phyloP scores from a whole-genome alignment of 768 basidiomycete species.

The Leccinum imitatum region DNA sequence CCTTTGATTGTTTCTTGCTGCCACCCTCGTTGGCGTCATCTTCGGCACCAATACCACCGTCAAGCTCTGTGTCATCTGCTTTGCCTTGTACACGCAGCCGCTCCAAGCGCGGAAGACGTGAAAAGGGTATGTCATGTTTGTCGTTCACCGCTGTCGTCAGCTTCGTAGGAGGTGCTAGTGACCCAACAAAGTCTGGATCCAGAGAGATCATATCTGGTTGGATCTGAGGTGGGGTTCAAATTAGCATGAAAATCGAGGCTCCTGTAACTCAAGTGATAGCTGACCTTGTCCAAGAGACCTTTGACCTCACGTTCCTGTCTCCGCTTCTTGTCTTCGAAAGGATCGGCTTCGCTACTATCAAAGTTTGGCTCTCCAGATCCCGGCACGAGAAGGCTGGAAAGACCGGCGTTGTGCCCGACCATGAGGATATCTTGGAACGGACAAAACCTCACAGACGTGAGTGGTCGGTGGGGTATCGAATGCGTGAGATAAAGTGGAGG shows the following conservation, averaged over 20 bases:
- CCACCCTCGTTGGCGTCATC: slow-evolving; percentile 37
- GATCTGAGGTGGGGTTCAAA: slow-evolving; percentile 47
- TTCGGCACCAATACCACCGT: slow-evolving; percentile 33
- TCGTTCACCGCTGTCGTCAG: slow-evolving; percentile 51
- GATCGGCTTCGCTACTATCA: slow-evolving; percentile 91
- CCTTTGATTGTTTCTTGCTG: slow-evolving; percentile 25
- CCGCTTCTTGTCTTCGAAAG: slow-evolving; percentile 82
- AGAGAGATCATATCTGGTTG: slow-evolving; percentile 91
- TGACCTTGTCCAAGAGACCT: slow-evolving; percentile 83
- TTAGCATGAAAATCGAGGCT: not conserved
- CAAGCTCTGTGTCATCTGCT: slow-evolving; percentile 64
- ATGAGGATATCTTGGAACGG: slow-evolving; percentile 87
- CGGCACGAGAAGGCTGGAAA: slow-evolving; percentile 86
- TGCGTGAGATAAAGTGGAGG: slow-evolving; percentile 91
- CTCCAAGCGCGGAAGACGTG: slow-evolving; percentile 77
- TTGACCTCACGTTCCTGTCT: slow-evolving; percentile 90
- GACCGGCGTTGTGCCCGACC: slow-evolving; percentile 72
- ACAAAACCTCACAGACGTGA: slow-evolving; percentile 76
- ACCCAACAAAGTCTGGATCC: slow-evolving; percentile 74
- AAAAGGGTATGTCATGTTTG: slow-evolving; percentile 54
- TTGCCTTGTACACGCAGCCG: slow-evolving; percentile 60
- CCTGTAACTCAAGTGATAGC: not conserved
- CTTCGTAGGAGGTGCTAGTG: slow-evolving; percentile 60
- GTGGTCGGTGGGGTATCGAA: slow-evolving; percentile 75
- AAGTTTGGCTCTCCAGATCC: slow-evolving; percentile 95